These are phyloP conservation scores for Kappamyces sp. DNA, from an alignment of 192 early-diverging fungal genomes.

Conservation along the genomic window DNA sequence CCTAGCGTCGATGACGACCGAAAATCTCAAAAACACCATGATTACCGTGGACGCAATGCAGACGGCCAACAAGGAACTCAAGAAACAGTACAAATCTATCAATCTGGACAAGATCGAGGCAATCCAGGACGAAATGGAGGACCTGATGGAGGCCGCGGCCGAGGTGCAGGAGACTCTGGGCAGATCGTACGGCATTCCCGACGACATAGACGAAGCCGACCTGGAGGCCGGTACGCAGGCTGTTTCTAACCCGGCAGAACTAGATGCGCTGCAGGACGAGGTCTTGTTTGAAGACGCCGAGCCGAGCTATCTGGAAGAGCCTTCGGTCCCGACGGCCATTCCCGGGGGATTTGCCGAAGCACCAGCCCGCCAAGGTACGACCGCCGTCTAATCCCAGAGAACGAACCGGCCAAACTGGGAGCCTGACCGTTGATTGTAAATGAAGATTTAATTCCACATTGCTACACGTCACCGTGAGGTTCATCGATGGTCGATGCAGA, in stretches of 20 bases:
- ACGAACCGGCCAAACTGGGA: no score
- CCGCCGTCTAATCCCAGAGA: no score
- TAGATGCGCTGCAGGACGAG: constrained; percentile 96
- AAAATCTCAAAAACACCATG: constrained; percentile 96
- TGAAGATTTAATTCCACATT: no score
- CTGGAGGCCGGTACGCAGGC: constrained; percentile 73
- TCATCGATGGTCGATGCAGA: no score
- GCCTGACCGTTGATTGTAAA: no score
- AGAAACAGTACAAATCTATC: constrained; percentile 92
- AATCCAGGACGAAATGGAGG: constrained; percentile 98
- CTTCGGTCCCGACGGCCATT: constrained; percentile 6
- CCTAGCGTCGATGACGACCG: constrained; percentile 64
- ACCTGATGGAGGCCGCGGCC: constrained; percentile 92
- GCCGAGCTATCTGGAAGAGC: constrained; percentile 79
- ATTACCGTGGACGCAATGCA: constrained; percentile 96
- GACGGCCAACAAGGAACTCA: constrained; percentile 88
- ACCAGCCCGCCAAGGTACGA: no score
- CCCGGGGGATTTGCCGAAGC: background rate
- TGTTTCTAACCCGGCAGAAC: constrained; percentile 43
- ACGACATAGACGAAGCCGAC: constrained; percentile 95
- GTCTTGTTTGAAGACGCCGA: constrained; percentile 72
- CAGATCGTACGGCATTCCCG: constrained; percentile 85
- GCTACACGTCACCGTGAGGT: no score
- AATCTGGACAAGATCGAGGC: constrained; percentile 94
- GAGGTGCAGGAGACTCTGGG: constrained; percentile 96